Evolutionary conservation across 2,329 filamentous ascomycete genomes (phyloP), one percentile per base, ranked within the genome.

Genomic region (Aspergillus pseudoterreus): DNA sequence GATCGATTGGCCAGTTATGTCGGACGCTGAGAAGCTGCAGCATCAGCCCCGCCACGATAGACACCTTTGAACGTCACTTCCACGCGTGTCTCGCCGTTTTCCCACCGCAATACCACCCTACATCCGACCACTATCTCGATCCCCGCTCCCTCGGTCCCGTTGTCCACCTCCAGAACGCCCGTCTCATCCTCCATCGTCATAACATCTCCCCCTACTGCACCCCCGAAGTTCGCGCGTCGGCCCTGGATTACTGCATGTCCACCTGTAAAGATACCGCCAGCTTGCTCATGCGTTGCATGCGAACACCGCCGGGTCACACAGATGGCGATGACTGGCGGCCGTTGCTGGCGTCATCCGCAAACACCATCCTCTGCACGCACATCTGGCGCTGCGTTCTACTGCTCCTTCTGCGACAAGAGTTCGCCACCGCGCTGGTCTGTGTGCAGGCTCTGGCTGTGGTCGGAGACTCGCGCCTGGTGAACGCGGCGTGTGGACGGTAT

Each of bases 301-400:
- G 77, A 43, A 35, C 46, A 4, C 30, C 50, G 11, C 39, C 45
- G 24, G 44, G 49, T 2, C 19, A 48, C 22, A 61, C 61, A 24
- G 68, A 65, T 32, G 67, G 69, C 43, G 59, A 59, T 27, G 67
- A 71, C 39, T 83, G 82, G 66, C 81, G 80, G 22, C 73, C 80
- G 3, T 77, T 81, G 9, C 75, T 91, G 1, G 80, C 82, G 4
- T 82, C 84, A 32, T 82, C 85, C 10, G 84, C 90, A 3, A 90
- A 87, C 1, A 83, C 87, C 4, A 82, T 92, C 59, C 78, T 95
- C 8, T 88, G 90, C 51, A 84, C 83, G 12, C 94, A 97, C 67
- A 79, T 96, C 42, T 96, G 95, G 83, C 87, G 92, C 19, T 95
- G 88, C 63, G 81, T 88, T 1, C 78, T 97, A 1, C 84, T 96